phyloP scores from a whole-genome alignment of 345 rosid species.

The Atalantia buxifolia region DNA sequence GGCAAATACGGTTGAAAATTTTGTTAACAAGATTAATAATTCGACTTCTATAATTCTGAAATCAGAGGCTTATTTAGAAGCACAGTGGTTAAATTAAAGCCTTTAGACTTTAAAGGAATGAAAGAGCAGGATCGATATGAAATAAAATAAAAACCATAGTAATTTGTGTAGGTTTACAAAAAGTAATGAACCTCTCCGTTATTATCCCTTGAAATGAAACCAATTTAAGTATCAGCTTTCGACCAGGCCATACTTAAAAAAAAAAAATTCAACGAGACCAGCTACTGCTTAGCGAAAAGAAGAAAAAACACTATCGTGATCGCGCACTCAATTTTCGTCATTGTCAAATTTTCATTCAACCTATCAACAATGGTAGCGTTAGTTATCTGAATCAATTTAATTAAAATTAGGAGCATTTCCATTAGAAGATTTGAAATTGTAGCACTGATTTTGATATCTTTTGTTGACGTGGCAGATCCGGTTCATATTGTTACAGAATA shows the following conservation, averaged over 20 bases:
- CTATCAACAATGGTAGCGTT: conserved; percentile 29
- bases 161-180: too few relatives aligned
- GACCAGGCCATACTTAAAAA: neutral
- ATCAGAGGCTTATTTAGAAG: too few relatives aligned
- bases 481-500: conserved; percentile 90
- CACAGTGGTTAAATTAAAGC: too few relatives aligned
- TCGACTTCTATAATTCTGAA: too few relatives aligned
- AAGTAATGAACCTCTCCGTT: neutral
- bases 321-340: neutral
- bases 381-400: neutral
- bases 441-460: conserved; percentile 1
- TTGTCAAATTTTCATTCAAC: neutral
- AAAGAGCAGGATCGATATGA: neutral
- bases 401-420: neutral
- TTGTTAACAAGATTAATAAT: too few relatives aligned
- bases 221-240: too few relatives aligned
- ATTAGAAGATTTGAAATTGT: neutral
- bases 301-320: neutral
- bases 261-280: neutral
- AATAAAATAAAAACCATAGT: too few relatives aligned
- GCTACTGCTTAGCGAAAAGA: neutral
- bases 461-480: conserved; percentile 71
- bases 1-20: too few relatives aligned
- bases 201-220: neutral
- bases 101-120: neutral